Conservation (phyloP, 768 basidiomycete species). For the Lactarius evosmus region DNA sequence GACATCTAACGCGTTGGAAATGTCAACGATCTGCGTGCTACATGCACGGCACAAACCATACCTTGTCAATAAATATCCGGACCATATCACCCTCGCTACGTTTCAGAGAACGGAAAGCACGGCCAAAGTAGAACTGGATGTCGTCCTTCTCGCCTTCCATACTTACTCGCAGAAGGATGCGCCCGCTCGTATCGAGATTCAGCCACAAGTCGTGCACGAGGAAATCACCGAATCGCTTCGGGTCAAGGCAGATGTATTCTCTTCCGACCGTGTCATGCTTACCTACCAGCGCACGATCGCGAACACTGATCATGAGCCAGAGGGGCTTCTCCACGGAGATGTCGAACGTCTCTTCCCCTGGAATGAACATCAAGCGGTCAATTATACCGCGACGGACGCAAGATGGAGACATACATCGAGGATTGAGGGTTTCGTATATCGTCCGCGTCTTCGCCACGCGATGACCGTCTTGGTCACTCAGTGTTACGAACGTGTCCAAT, state of each 20-base stretch:
- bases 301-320: conserved; percentile 95
- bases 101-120: conserved; percentile 91
- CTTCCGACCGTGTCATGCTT: conserved; percentile 93
- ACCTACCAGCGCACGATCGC: conserved; percentile 85
- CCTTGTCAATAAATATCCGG: conserved; percentile 96
- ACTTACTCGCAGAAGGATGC: conserved; percentile 82
- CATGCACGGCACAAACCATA: conserved; percentile 33
- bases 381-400: not conserved
- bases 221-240: conserved; percentile 82
- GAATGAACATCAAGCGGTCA: conserved; percentile 18
- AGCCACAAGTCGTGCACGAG: conserved; percentile 90
- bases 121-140: conserved; percentile 94
- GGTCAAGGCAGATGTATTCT: conserved; percentile 90
- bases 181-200: conserved; percentile 82
- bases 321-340: conserved; percentile 89
- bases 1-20: conserved; percentile 64
- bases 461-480: conserved; percentile 89
- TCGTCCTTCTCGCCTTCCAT: conserved; percentile 99
- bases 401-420: conserved; percentile 66
- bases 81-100: conserved; percentile 95
- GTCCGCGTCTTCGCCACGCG: conserved; percentile 93
- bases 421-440: conserved; percentile 85
- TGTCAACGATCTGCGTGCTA: not conserved
- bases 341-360: conserved; percentile 98
- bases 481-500: conserved; percentile 88